Evolutionary conservation across 2,329 filamentous ascomycete species (phyloP).

Genomic region (Beauveria sp.): DNA sequence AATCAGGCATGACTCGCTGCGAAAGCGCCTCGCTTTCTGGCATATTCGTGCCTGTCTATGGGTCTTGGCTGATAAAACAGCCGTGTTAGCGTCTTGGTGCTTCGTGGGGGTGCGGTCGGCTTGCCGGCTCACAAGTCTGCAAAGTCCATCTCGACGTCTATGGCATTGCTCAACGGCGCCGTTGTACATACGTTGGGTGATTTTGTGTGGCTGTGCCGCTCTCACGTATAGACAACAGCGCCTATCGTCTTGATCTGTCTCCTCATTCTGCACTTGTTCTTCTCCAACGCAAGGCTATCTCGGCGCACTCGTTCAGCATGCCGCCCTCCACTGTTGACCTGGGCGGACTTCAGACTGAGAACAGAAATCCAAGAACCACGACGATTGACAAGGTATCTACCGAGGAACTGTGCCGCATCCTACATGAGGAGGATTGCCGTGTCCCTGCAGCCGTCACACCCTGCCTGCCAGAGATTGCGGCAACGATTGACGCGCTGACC

Average conservation of each 20-base stretch:
- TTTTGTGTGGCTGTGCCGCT: not conserved
- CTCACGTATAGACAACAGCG: not conserved
- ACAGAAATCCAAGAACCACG: conserved; percentile 13
- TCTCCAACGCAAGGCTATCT: not conserved
- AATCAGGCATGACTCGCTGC: conserved; percentile 9
- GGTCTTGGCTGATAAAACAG: conserved; percentile 1
- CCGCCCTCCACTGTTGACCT: conserved; percentile 9
- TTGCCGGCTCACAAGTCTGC: not conserved
- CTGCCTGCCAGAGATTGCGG: conserved; percentile 14
- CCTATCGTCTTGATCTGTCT: not conserved
- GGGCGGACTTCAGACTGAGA: conserved; percentile 15
- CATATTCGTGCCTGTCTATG: not conserved
- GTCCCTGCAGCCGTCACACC: conserved; percentile 14
- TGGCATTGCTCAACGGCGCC: too few relatives aligned
- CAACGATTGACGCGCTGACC: conserved; percentile 13
- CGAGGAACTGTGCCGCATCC: conserved; percentile 15
- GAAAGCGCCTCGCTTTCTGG: conserved; percentile 1
- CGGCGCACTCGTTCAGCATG: not conserved
- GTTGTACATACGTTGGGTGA: too few relatives aligned
- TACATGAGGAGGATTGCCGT: conserved; percentile 14
- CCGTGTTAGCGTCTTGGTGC: not conserved
- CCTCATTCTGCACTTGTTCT: not conserved
- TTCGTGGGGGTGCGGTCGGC: not conserved
- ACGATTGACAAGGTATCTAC: conserved; percentile 14
- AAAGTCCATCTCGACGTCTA: not conserved